Base-by-base conservation (phyloP, 257 asterid species). In the Leptodermis oblonga region DNA sequence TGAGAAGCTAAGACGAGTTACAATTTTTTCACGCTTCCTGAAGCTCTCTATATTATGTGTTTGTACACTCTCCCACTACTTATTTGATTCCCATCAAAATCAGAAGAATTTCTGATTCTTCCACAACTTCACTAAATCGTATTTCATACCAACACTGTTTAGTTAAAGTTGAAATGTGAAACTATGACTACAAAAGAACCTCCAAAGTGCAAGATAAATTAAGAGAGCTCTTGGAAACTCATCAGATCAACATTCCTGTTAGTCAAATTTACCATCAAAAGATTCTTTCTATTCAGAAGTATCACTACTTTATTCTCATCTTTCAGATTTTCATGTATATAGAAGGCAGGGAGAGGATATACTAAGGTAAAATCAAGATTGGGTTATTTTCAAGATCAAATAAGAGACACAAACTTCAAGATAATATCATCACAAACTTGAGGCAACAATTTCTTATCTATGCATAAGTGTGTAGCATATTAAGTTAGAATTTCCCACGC, bases 231-330 rank as follows among this genome's bases (percentile, higher is more conserved):
- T 2, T 28, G 60, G 15, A 66, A 28, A 48, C 67, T 56, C 56
- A 12, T 56, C 46, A 7, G 46, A 25, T 13, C 30, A 43, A 37
- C n/a, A 52, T 25, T 25, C 22, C 42, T 58, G 28, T 43, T 12
- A 49, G 49, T n/a, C 43, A 7, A 34, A 11, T 22, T 20, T 43
- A 12, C 48, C 28, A 59, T 12, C 51, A 42, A 30, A 28, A 41
- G 67, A 33, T 36, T 62, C 60, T n/a, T 61, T 60, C 61, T 4
- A 60, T 8, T 45, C n/a, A 58, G 17, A 70, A 20, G 51, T 70
- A 43, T 45, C 45, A 28, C n/a, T 28, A 11, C 25, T 20, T 28
- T 28, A 4, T 20, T 20, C 26, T 13, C 46, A 20, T 48, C 20
- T 2, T n/a, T 31, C 54, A 62, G 4, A 18, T 4, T 14, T 18